Evolutionary conservation across 2,329 filamentous ascomycete genomes (phyloP), one percentile per base, ranked within the genome.

Genomic region (Fusarium solani-melongenae): DNA sequence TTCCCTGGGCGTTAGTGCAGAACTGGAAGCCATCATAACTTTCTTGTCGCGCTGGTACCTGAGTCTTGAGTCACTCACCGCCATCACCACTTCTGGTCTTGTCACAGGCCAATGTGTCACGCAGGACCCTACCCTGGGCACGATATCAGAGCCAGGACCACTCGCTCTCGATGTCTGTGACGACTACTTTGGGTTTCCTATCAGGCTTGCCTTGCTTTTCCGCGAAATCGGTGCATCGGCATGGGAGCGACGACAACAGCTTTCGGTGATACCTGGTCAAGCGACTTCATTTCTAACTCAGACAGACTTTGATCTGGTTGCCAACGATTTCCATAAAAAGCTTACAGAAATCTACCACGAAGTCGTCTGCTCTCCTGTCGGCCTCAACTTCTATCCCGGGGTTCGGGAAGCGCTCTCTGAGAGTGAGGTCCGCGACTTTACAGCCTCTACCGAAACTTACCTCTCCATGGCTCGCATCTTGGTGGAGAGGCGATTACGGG

Each of bases 161-260:
- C 56, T 39, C 8, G 22, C 36, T 4, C 56, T 59, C 15, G 36
- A 59, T n/a, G 56, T 20, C 15, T 41, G 56, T 27, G 33, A 59
- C 36, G 24, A 59, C 29, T 27, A 41, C 29, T 41, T 29, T 41
- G 56, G 34, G 15, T 59, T 27, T 20, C 22, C 56, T 29, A 24
- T 36, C 14, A 20, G 56, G 10, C 31, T 59, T 41, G 56, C 34
- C 3, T 41, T 41, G 34, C 34, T 59, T 14, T 39, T 38, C 17
- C 34, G 56, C 34, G 56, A 59, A 41, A 59, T 59, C n/a, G 36
- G 36, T 20, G 36, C 56, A n/a, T 59, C 56, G n/a, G 56, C 56
- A 29, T 59, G 56, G 56, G 56, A 59, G 5, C 22, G 31, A 29
- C 33, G 56, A 27, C 56, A 41, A 14, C 56, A 59, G 12, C 34